Evolutionary conservation across 2,329 filamentous ascomycete species (phyloP), one percentile per base, ranked within the genome.

Genomic region (Exophiala spinifera): DNA sequence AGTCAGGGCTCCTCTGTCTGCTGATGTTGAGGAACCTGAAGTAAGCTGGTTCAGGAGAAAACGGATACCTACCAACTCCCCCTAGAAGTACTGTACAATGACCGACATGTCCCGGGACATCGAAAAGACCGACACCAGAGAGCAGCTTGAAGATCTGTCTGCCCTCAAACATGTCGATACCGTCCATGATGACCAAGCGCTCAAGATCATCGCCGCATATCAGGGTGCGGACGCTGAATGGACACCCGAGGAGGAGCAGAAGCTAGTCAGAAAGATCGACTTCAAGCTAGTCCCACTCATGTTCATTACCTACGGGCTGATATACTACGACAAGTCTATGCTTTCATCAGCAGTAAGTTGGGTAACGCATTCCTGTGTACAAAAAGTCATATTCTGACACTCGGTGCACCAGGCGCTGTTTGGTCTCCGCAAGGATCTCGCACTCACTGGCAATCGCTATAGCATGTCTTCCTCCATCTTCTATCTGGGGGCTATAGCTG

Each of bases 401-500:
- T 11, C n/a, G 11, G 11, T 28, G 4, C 25, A n/a, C n/a, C 40
- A 72, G 68, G 72, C 72, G 6, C 63, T 75, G 1, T 76, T 75
- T 50, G 73, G 74, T 1, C 59, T 76, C 14, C 64, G 69, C 1
- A 63, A 63, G 5, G 75, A 78, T 47, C 64, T 76, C 4, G 66
- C 66, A 0, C 66, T 79, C 4, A 64, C 63, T 0, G 76, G 76
- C 15, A 67, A 72, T 39, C 69, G 73, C 8, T 79, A 77, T 1
- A 65, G 64, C 42, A 47, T 50, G 4, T 59, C 55, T 20, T 61
- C 50, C 28, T 55, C 53, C 10, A 55, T 59, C 33, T 55, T 91
- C 74, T 91, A 90, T 72, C 89, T 90, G 61, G 87, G 87, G 34
- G 87, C 88, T 84, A 76, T 91, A 2, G 82, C 80, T 0, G 87